Conservation (phyloP, 2,329 filamentous ascomycete species). For the Aspergillus candidus region DNA sequence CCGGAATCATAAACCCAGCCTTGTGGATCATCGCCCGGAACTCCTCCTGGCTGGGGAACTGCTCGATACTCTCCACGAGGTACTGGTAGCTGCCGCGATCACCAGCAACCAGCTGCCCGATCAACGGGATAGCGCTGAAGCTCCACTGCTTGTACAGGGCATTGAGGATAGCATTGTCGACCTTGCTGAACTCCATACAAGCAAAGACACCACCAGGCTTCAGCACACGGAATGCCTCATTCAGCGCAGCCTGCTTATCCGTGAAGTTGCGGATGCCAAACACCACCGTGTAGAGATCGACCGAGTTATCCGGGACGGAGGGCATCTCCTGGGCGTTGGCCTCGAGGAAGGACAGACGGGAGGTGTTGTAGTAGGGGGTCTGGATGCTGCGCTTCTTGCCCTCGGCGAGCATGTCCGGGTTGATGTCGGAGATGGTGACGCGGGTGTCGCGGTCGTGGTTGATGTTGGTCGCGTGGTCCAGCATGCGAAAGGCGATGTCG, state of each 20-base stretch:
- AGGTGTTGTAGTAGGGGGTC: conserved; percentile 53
- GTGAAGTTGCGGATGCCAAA: conserved; percentile 98
- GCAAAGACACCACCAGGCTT: conserved; percentile 95
- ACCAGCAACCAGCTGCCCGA: conserved; percentile 88
- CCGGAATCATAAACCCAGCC: conserved; percentile 80
- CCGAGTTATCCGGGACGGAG: conserved; percentile 59
- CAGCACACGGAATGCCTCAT: conserved; percentile 79
- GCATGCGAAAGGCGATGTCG: conserved; percentile 94
- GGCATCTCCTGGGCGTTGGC: conserved; percentile 78
- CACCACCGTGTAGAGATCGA: conserved; percentile 94
- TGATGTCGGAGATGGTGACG: conserved; percentile 94
- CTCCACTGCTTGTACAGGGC: conserved; percentile 92
- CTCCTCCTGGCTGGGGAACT: conserved; percentile 78
- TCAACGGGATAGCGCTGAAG: conserved; percentile 87
- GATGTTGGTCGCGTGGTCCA: conserved; percentile 76
- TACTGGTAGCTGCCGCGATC: conserved; percentile 98
- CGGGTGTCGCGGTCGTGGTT: conserved; percentile 73
- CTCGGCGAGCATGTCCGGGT: conserved; percentile 86
- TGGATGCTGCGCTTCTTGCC: conserved; percentile 69
- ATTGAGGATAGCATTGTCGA: conserved; percentile 71
- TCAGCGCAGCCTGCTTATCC: conserved; percentile 74
- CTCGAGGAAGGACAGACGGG: conserved; percentile 66
- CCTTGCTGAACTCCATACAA: conserved; percentile 90
- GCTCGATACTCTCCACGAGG: conserved; percentile 93
- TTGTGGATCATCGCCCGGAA: conserved; percentile 58